These are phyloP conservation scores for Coemansia sp. DNA, from an alignment of 192 early-diverging fungal genomes.

Conservation along the genomic window DNA sequence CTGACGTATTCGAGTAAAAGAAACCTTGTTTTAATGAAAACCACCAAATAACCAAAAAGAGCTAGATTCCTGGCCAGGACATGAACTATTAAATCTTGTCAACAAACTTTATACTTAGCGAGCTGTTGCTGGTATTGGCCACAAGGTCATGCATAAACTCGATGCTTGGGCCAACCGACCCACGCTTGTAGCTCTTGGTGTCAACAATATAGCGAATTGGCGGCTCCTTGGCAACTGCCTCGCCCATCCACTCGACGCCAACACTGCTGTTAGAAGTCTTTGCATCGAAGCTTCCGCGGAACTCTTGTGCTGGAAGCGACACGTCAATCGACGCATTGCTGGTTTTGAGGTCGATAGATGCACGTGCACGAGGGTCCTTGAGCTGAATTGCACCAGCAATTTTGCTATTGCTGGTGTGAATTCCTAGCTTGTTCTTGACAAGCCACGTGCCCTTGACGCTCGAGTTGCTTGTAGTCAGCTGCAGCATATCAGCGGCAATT, in stretches of 20 bases:
- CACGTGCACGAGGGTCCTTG: neutral
- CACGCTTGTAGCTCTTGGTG: slow-evolving; percentile 7
- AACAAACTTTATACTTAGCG: neutral
- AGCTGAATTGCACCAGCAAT: slow-evolving; percentile 11
- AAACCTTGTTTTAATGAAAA: no score
- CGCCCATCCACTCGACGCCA: neutral
- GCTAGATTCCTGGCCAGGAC: no score
- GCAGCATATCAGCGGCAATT: slow-evolving; percentile 3
- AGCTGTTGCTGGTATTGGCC: slow-evolving; percentile 5
- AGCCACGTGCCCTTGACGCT: slow-evolving; percentile 1
- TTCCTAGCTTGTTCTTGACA: slow-evolving; percentile 3
- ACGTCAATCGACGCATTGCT: slow-evolving; percentile 4
- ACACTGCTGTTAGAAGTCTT: slow-evolving; percentile 7
- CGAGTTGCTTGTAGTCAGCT: slow-evolving; percentile 4
- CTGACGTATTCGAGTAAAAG: no score
- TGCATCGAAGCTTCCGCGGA: slow-evolving; percentile 4
- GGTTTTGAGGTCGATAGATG: slow-evolving; percentile 1
- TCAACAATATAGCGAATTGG: neutral
- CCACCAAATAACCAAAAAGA: no score
- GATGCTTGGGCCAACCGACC: neutral
- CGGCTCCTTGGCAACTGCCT: neutral
- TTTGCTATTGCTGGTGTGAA: slow-evolving; percentile 22
- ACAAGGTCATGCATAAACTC: slow-evolving; percentile 2
- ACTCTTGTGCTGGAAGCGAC: neutral
- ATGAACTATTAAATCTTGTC: neutral